These are phyloP conservation scores for Schwanniomyces occidentalis DNA, from an alignment of 805 yeast genomes.

Conservation along the genomic window DNA sequence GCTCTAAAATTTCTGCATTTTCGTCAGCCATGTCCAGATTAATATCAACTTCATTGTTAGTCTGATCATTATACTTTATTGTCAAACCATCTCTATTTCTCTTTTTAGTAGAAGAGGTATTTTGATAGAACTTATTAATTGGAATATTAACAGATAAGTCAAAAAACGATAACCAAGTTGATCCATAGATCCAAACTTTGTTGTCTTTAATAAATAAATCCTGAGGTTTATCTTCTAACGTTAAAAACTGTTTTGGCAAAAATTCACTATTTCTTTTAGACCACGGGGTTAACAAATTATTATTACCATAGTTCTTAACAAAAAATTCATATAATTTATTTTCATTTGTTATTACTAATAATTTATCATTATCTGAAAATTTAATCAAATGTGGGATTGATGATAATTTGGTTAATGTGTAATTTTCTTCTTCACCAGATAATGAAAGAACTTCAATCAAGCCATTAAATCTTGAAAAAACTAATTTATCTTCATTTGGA, in stretches of 20 bases:
- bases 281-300: constrained; percentile 68
- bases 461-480: constrained; percentile 66
- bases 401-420: constrained; percentile 57
- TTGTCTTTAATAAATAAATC: constrained; percentile 57
- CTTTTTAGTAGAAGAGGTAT: constrained; percentile 32
- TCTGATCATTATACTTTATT: constrained; percentile 27
- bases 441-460: constrained; percentile 53
- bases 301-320: constrained; percentile 20
- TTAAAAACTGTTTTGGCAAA: constrained; percentile 63
- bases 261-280: constrained; percentile 72
- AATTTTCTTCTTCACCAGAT: constrained; percentile 23
- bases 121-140: constrained; percentile 29
- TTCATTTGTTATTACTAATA: constrained; percentile 70
- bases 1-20: constrained; percentile 25
- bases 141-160: constrained; percentile 64
- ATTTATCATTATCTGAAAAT: constrained; percentile 52
- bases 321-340: constrained; percentile 74
- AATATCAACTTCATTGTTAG: constrained; percentile 20
- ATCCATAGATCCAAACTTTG: constrained; percentile 84
- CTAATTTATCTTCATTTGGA: constrained; percentile 45
- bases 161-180: constrained; percentile 75
- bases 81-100: constrained; percentile 45
- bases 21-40: constrained; percentile 21
- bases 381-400: constrained; percentile 59
- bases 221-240: constrained; percentile 63